These are phyloP conservation scores for Carex cristatella DNA, from an alignment of 176 grass and related monocot genomes.

Conservation along the genomic window DNA sequence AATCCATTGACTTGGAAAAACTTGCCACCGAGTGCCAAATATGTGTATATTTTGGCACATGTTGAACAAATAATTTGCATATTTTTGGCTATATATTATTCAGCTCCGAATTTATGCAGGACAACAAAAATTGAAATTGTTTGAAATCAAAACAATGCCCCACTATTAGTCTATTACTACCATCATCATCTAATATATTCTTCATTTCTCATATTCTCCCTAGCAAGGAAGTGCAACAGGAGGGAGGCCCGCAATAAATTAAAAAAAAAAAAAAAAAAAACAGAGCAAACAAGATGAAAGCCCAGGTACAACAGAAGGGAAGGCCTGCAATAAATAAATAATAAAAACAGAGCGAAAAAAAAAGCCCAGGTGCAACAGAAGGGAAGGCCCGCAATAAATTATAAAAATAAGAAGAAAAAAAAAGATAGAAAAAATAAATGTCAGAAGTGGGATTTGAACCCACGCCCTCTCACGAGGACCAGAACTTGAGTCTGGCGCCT, in stretches of 20 bases:
- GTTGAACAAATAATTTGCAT: not conserved
- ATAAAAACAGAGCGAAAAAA: too few species aligned
- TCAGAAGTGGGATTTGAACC: slow-evolving; percentile 70
- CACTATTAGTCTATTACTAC: too few species aligned
- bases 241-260: not conserved
- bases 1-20: not conserved
- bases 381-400: not conserved
- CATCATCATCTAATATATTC: too few species aligned
- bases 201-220: too few species aligned
- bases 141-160: not conserved
- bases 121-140: not conserved
- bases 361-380: too few species aligned
- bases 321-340: too few species aligned
- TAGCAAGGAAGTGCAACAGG: too few species aligned
- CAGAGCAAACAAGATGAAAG: not conserved
- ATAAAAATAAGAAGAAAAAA: not conserved
- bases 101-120: too few species aligned
- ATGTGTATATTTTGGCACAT: not conserved
- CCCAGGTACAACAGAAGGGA: too few species aligned
- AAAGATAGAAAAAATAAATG: not conserved
- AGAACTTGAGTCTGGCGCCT: slow-evolving; percentile 68
- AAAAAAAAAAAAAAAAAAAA: not conserved
- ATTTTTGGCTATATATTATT: not conserved
- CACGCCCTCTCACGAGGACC: slow-evolving; percentile 57
- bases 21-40: not conserved